Evolutionary conservation across 768 basidiomycete genomes (phyloP).

Genomic region (Russula emetica): DNA sequence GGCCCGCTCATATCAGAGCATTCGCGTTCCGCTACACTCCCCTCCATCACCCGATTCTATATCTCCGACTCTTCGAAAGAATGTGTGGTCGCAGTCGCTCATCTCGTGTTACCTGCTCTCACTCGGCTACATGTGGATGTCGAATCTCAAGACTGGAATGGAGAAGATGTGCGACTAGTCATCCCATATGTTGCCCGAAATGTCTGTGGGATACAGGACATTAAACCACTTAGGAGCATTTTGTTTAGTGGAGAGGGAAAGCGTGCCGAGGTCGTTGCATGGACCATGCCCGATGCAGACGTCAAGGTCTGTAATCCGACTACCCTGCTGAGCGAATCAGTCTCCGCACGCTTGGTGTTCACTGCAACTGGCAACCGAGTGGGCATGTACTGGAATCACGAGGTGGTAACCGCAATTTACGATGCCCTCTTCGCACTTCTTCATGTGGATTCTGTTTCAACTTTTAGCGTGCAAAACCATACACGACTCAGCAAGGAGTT

Average conservation of each 20-base stretch:
- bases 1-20: background rate
- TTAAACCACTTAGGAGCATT: constrained; percentile 5
- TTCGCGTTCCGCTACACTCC: background rate
- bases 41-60: background rate
- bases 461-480: background rate
- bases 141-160: background rate
- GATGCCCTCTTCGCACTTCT: background rate
- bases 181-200: background rate
- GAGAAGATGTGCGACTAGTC: background rate
- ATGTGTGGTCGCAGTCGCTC: background rate
- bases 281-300: constrained; percentile 2
- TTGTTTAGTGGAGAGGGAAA: background rate
- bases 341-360: background rate
- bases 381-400: no score
- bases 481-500: background rate
- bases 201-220: constrained; percentile 7
- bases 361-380: no score
- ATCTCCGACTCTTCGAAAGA: background rate
- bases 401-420: background rate
- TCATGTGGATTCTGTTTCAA: background rate
- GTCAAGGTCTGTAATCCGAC: fast-evolving
- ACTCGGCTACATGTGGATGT: background rate
- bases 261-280: background rate
- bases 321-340: background rate
- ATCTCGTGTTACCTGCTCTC: constrained; percentile 17